A percentile compares a stretch with the other conserved stretches of the same genome.
Conservation (phyloP, 75 land plant species). For the Chamaecyparis obtusa region DNA sequence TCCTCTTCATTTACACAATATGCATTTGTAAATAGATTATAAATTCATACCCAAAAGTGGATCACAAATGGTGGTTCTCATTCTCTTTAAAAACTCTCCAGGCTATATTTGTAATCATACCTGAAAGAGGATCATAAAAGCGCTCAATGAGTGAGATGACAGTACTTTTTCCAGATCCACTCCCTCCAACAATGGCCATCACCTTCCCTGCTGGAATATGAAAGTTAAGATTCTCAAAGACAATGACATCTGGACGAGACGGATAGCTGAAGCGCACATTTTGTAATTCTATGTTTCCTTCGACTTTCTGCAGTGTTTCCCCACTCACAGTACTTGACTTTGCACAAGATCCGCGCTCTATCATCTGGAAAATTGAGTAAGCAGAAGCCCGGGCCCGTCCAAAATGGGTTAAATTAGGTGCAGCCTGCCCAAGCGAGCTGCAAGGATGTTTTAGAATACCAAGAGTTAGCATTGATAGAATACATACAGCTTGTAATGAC, state of each 20-base stretch:
- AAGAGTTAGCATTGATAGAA: neutral
- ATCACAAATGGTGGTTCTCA: no score
- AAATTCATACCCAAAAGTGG: no score
- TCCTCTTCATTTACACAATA: neutral
- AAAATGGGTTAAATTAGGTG: slow-evolving; percentile 75
- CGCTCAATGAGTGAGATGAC: slow-evolving; percentile 88
- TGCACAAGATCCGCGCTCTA: slow-evolving; percentile 44
- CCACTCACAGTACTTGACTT: slow-evolving; percentile 42
- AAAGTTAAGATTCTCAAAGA: slow-evolving; percentile 64
- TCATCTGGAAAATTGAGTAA: slow-evolving; percentile 86
- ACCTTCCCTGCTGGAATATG: slow-evolving; percentile 74
- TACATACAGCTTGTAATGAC: neutral
- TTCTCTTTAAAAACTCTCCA: no score
- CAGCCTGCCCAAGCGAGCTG: slow-evolving; percentile 89
- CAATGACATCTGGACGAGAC: slow-evolving; percentile 75
- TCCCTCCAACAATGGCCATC: slow-evolving; percentile 89
- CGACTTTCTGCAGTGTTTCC: slow-evolving; percentile 31
- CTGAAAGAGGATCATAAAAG: slow-evolving; percentile 80
- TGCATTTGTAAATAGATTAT: neutral
- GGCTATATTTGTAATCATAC: neutral
- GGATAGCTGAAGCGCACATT: slow-evolving; percentile 86
- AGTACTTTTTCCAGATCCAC: slow-evolving; percentile 96
- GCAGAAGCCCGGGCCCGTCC: slow-evolving; percentile 70
- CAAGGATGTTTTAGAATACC: slow-evolving; percentile 1
- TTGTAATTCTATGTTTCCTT: slow-evolving; percentile 66